Evolutionary conservation across 257 asterid genomes (phyloP), one percentile per base, ranked within the genome.

Genomic region (Nicotiana sylvestris): DNA sequence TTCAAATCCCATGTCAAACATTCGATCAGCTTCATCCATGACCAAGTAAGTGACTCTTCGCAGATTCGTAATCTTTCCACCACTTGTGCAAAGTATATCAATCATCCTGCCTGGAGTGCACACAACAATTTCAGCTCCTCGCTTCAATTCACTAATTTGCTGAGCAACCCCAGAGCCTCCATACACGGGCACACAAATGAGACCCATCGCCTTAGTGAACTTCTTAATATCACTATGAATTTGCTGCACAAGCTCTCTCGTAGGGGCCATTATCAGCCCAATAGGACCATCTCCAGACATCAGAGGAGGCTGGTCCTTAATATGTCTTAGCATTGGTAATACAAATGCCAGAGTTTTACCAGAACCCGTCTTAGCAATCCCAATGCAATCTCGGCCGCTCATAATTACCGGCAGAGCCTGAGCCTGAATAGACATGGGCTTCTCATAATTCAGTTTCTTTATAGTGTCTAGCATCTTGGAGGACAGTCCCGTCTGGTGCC

Each of bases 1-100:
- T 87, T 94, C 98, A 82, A 94, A 94, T 81, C 98, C 98, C 97
- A 94, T 92, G 82, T 94, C 98, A 88, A 94, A 94, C 98, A 94
- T 94, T 27, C 97, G 90, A 82, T 94, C 98, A 58, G 98, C 98
- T 90, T 94, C 98, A 67, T 94, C 98, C 97, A 94, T 90, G 88
- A 94, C 97, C 89, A 94, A 88, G 86, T 93, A 94, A 18, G 98
- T 93, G 82, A 93, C 97, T 84, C 97, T 95, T 1, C 98, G 96
- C 77, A 94, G 88, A 87, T 94, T 94, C 58, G 97, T 94, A 58
- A 94, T 94, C 88, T 93, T 94, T 61, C 98, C 97, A 70, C 91
- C 88, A 81, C 98, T 94, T 35, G 98, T 94, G 81, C 98, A 94
- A 32, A 94, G 90, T 66, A 94, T 93, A 84, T 94, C 98, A 78